These are phyloP conservation scores for Medicago ruthenica DNA, from an alignment of 306 rosid species.

Conservation along the genomic window DNA sequence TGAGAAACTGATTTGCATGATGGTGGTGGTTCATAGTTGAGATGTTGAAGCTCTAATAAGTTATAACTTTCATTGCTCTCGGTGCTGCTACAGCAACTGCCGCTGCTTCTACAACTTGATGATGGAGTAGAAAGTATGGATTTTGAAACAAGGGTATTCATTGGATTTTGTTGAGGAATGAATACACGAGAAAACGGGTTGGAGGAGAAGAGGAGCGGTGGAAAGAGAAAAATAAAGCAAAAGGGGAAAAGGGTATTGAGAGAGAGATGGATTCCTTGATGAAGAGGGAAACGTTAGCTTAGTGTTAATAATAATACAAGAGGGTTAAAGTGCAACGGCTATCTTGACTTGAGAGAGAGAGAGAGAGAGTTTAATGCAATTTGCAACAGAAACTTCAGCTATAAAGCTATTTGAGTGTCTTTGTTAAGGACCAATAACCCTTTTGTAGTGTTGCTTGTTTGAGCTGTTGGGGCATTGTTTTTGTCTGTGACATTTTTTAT, in stretches of 20 bases:
- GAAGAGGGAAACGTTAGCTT: slow-evolving; percentile 38
- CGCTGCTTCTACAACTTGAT: slow-evolving; percentile 42
- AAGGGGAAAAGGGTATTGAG: background rate
- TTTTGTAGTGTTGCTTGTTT: slow-evolving; percentile 28
- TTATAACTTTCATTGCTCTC: slow-evolving; percentile 61
- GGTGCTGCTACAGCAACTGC: slow-evolving; percentile 45
- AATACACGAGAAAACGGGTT: background rate
- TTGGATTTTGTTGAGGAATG: slow-evolving; percentile 29
- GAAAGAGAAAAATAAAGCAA: slow-evolving; percentile 10
- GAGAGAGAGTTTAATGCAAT: slow-evolving; percentile 3
- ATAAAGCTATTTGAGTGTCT: slow-evolving; percentile 1
- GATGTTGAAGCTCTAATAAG: background rate
- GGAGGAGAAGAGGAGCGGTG: slow-evolving; percentile 30
- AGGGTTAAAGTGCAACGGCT: slow-evolving; percentile 61
- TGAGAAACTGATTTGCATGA: slow-evolving; percentile 44
- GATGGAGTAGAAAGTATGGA: slow-evolving; percentile 33
- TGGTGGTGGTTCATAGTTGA: slow-evolving; percentile 19
- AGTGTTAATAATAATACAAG: slow-evolving; percentile 11
- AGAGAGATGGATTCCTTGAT: slow-evolving; percentile 46
- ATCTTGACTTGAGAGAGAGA: slow-evolving; percentile 48
- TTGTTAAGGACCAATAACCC: slow-evolving; percentile 36
- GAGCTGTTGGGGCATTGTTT: slow-evolving; percentile 3
- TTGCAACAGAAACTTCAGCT: background rate
- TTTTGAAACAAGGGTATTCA: slow-evolving; percentile 40
- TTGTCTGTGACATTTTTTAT: slow-evolving; percentile 5